Evolutionary conservation across 176 grass and related monocot genomes (phyloP).

Genomic region (sorghum (Sorghum bicolor)): Sorghum_bicolor_NCBIv3 NC_012875.2:47821001-47821500

Average conservation of each 20-base stretch:
- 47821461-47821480: slow-evolving; percentile 87
- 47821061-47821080: slow-evolving; percentile 51
- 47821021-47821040: slow-evolving; percentile 45
- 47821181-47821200: slow-evolving; percentile 49
- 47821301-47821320: slow-evolving; percentile 46
- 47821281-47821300: slow-evolving; percentile 42
- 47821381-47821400: slow-evolving; percentile 63
- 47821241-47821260: slow-evolving; percentile 78
- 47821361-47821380: slow-evolving; percentile 93
- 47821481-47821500: slow-evolving; percentile 81
- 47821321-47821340: slow-evolving; percentile 55
- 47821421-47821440: slow-evolving; percentile 79
- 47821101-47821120: slow-evolving; percentile 53
- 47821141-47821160: slow-evolving; percentile 66
- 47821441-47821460: slow-evolving; percentile 57
- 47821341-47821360: slow-evolving; percentile 59
- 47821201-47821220: slow-evolving; percentile 54
- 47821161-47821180: slow-evolving; percentile 78
- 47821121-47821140: slow-evolving; percentile 47
- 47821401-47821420: slow-evolving; percentile 64
- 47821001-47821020: slow-evolving; percentile 41
- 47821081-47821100: slow-evolving; percentile 40
- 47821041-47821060: slow-evolving; percentile 51
- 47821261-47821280: slow-evolving; percentile 61
- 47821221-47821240: slow-evolving; percentile 40